Percentiles rank a stretch among this genome's conserved stretches.
phyloP scores from a whole-genome alignment of 352 stramenopile species.

The Phytophthora hybrid region DNA sequence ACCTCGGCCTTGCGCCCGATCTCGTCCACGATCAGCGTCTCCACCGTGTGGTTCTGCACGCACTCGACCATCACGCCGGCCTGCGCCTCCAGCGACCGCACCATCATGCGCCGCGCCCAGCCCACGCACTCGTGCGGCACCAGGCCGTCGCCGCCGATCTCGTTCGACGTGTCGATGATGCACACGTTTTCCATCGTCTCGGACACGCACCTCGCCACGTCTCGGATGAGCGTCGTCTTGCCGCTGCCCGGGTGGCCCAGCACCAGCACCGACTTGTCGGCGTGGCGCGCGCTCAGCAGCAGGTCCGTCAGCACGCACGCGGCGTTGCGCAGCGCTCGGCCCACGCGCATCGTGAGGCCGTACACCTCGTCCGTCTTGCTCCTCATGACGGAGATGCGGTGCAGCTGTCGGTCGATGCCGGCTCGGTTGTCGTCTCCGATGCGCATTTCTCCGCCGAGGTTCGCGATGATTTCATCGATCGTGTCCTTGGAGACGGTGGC shows the following conservation, averaged over 20 bases:
- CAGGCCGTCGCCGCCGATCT: slow-evolving; percentile 90
- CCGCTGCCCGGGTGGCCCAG: slow-evolving; percentile 72
- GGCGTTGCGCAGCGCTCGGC: slow-evolving; percentile 65
- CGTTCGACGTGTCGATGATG: slow-evolving; percentile 93
- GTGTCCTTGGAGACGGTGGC: slow-evolving; percentile 50
- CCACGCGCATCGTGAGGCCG: slow-evolving; percentile 80
- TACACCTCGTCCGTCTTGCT: slow-evolving; percentile 65
- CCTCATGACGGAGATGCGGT: slow-evolving; percentile 83
- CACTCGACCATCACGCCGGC: slow-evolving; percentile 88
- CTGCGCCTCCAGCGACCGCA: slow-evolving; percentile 73
- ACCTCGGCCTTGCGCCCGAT: slow-evolving; percentile 87
- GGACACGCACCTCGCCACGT: slow-evolving; percentile 75
- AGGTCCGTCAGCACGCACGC: slow-evolving; percentile 75
- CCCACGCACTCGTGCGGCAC: slow-evolving; percentile 82
- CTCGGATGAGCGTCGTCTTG: slow-evolving; percentile 89
- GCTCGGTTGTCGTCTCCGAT: slow-evolving; percentile 87
- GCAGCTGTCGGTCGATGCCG: slow-evolving; percentile 73
- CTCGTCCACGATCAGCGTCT: slow-evolving; percentile 91
- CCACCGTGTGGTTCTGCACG: slow-evolving; percentile 91
- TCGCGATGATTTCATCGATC: slow-evolving; percentile 58
- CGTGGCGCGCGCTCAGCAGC: slow-evolving; percentile 54
- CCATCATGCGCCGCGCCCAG: slow-evolving; percentile 83
- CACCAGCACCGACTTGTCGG: slow-evolving; percentile 67
- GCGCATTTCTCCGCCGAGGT: slow-evolving; percentile 47
- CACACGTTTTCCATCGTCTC: slow-evolving; percentile 73